Conservation (phyloP, 768 basidiomycete species). For the Omphalotus guepiniiformis region DNA sequence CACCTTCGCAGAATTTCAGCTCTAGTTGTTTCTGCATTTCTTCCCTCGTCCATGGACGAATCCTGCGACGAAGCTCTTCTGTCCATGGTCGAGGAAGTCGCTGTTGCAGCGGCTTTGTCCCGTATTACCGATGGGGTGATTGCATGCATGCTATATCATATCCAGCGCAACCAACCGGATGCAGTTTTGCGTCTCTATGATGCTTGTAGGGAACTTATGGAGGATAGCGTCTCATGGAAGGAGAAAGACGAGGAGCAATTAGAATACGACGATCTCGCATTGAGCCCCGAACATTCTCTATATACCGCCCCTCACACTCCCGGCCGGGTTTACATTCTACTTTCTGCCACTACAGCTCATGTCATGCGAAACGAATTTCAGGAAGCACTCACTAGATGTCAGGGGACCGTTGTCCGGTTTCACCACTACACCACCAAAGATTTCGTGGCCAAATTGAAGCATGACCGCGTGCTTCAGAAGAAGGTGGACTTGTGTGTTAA, state of each 20-base stretch:
- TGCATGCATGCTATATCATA: constrained; percentile 43
- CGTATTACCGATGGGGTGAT: constrained; percentile 45
- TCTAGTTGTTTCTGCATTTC: constrained; percentile 25
- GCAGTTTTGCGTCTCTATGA: constrained; percentile 43
- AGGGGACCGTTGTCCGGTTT: constrained; percentile 35
- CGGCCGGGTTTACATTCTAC: constrained; percentile 37
- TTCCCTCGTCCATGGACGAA: constrained; percentile 12
- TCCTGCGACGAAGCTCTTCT: constrained; percentile 25
- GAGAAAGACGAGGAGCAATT: constrained; percentile 14
- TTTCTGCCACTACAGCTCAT: constrained; percentile 56
- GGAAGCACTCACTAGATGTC: constrained; percentile 44
- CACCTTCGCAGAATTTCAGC: constrained; percentile 37
- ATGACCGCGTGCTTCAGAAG: constrained; percentile 27
- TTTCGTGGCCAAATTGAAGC: constrained; percentile 35
- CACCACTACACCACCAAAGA: constrained; percentile 27
- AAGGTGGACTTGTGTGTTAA: constrained; percentile 43
- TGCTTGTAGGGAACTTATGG: constrained; percentile 27
- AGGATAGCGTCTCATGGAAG: constrained; percentile 18
- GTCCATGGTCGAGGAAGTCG: constrained; percentile 40
- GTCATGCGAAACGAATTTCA: constrained; percentile 56
- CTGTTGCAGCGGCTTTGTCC: constrained; percentile 41
- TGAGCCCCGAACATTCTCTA: constrained; percentile 16
- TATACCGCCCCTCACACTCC: constrained; percentile 15
- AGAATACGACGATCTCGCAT: constrained; percentile 20
- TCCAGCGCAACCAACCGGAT: constrained; percentile 36